phyloP scores from a whole-genome alignment of 768 basidiomycete species.

The Hygrophorus pudorinus region DNA sequence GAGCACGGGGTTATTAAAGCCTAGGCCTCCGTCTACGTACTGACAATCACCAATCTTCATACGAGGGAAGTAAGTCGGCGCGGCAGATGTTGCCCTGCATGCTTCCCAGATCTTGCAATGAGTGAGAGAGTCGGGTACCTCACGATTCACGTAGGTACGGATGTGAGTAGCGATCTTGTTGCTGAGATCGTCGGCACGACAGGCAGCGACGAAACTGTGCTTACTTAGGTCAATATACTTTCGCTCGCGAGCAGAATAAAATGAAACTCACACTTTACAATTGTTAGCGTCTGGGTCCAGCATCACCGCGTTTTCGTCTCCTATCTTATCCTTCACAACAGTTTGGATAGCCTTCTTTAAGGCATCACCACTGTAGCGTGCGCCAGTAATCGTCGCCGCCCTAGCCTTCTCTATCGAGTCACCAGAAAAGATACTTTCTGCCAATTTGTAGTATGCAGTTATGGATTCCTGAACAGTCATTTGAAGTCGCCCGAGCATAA shows the following conservation, averaged over 20 bases:
- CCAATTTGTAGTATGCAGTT: constrained; percentile 16
- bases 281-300: constrained; percentile 12
- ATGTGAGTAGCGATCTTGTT: constrained; percentile 19
- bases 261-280: constrained; percentile 21
- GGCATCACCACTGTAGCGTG: constrained; percentile 14
- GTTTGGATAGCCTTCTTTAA: constrained; percentile 19
- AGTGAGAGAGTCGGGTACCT: constrained; percentile 16
- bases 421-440: constrained; percentile 21
- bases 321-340: constrained; percentile 16
- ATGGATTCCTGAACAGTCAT: constrained; percentile 27
- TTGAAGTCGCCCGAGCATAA: constrained; percentile 28
- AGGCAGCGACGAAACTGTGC: constrained; percentile 19
- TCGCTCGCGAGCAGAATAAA: neutral
- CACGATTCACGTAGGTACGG: constrained; percentile 19
- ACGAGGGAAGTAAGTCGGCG: constrained; percentile 21
- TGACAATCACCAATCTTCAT: constrained; percentile 17
- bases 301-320: constrained; percentile 19
- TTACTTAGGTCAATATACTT: neutral
- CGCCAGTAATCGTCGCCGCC: constrained; percentile 15
- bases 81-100: constrained; percentile 25
- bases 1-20: constrained; percentile 21
- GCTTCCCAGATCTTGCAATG: constrained; percentile 25
- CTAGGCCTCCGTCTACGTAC: constrained; percentile 23
- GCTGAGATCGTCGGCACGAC: constrained; percentile 16
- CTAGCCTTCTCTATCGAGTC: constrained; percentile 4